Conservation (phyloP, 2,329 filamentous ascomycete species). For the Colletotrichum tabaci region DNA sequence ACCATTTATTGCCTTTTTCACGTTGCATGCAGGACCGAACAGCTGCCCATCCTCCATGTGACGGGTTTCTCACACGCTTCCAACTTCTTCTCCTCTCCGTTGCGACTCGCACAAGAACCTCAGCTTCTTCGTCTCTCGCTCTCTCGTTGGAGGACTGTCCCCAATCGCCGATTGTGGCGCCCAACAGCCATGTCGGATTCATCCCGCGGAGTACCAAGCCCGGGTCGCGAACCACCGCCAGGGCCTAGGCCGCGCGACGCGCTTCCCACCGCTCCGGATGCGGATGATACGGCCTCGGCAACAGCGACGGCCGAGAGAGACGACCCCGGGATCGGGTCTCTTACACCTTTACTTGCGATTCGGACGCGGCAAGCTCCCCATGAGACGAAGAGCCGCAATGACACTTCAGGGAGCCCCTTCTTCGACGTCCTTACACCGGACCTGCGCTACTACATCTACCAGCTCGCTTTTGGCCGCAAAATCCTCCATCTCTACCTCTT, state of each 20-base stretch:
- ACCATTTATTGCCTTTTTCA: not conserved
- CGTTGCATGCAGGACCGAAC: not conserved
- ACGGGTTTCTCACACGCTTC: not conserved
- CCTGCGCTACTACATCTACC: conserved; percentile 42
- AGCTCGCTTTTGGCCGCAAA: conserved; percentile 37
- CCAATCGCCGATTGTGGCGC: not conserved
- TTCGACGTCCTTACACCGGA: conserved; percentile 40
- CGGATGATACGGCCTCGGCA: conserved; percentile 36
- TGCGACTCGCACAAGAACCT: not conserved
- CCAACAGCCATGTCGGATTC: conserved; percentile 32
- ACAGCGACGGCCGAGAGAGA: conserved; percentile 7
- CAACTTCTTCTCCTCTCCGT: not conserved
- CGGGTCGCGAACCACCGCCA: conserved; percentile 16
- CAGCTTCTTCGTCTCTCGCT: not conserved
- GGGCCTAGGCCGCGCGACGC: conserved; percentile 24
- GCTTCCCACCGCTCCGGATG: conserved; percentile 34
- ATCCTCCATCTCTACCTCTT: conserved; percentile 41
- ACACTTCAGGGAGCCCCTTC: conserved; percentile 24
- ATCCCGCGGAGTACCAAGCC: conserved; percentile 18
- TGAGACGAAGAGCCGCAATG: not conserved
- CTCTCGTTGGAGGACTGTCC: not conserved
- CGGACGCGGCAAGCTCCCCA: conserved; percentile 1
- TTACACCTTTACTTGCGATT: conserved; percentile 13
- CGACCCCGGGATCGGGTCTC: not conserved
- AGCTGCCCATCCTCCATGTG: not conserved